Base-by-base conservation (phyloP, 2,329 filamentous ascomycete species). In the Coniochaeta ligniaria region DNA sequence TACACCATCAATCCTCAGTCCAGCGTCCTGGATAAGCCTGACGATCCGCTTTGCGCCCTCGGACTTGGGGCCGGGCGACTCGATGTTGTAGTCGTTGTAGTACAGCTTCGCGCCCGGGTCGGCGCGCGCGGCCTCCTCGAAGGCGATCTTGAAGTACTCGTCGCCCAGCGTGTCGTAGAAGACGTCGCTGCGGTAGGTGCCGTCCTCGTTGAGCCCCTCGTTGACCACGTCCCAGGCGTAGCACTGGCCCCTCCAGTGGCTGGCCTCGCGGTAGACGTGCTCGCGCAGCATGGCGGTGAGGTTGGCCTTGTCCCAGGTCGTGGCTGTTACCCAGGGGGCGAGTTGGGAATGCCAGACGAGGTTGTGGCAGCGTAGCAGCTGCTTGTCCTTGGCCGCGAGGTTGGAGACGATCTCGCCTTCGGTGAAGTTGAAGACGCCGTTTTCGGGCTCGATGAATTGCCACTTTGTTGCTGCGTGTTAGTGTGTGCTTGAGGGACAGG, bases 41-140 rank as follows among this genome's bases (percentile, higher is more conserved):
- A 75, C 70, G 17, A 75, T 52, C 14, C 35, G 69, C 9, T 68
- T 62, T 1, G 67, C 68, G 1, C 66, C 67, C 4, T 66, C 68
- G 5, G 65, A 64, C 62, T 75, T 74, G 14, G 66, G 62, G 17
- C 65, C 64, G 5, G 68, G 63, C 1, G 60, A 68, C 66, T 81
- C 79, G 60, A 80, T 76, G 63, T 75, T 77, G 70, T 81, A 82
- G 67, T 82, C 79, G 68, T 82, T 82, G 71, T 79, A 80, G 67
- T 80, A 82, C 1, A 83, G 71, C 64, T 77, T 80, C 2, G 76
- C 77, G 2, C 68, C 64, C 0, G 75, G 74, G 24, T 74, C 74
- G 0, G 76, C 75, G 22, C 74, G 73, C 24, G 75, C 73, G 1
- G 76, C 74, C 11, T 77, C 75, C 4, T 68, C 64, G 68, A 81